Evolutionary conservation across 352 stramenopile genomes (phyloP).

Genomic region (Phytophthora hibernalis): DNA sequence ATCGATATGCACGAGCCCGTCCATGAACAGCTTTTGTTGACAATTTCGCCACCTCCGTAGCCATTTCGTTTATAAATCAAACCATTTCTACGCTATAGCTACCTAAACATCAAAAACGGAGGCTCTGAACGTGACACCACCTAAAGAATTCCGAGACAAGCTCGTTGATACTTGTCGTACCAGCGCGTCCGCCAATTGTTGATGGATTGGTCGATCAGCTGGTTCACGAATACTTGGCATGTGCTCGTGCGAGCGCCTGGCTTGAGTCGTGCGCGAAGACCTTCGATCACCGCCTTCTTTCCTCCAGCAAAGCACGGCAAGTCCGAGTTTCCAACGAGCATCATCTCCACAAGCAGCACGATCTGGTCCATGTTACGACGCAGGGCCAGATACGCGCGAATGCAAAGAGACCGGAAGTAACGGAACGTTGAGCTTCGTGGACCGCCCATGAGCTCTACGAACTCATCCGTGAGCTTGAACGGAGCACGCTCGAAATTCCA

Average conservation of each 20-base stretch:
- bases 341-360: constrained; percentile 96
- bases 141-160: constrained; percentile 87
- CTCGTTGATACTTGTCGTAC: constrained; percentile 93
- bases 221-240: constrained; percentile 85
- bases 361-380: constrained; percentile 95
- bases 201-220: constrained; percentile 88
- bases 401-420: constrained; percentile 96
- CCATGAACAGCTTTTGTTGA: too few relatives aligned
- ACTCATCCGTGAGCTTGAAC: constrained; percentile 98
- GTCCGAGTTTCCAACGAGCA: constrained; percentile 89
- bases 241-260: constrained; percentile 81
- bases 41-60: too few relatives aligned
- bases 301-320: constrained; percentile 89
- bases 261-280: constrained; percentile 78
- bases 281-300: constrained; percentile 78
- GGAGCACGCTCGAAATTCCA: constrained; percentile 96
- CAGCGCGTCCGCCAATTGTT: constrained; percentile 91
- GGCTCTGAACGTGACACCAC: constrained; percentile 2
- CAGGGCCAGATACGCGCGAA: constrained; percentile 94
- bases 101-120: constrained; percentile 40
- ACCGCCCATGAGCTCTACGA: constrained; percentile 96
- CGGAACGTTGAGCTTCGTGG: constrained; percentile 92
- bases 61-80: constrained; percentile 41
- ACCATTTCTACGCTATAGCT: constrained; percentile 34
- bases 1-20: too few relatives aligned